A percentile compares a stretch with the other conserved stretches of the same genome.
phyloP scores from a whole-genome alignment of 192 early-diverging fungal genomes.

The Coemansia umbellata region DNA sequence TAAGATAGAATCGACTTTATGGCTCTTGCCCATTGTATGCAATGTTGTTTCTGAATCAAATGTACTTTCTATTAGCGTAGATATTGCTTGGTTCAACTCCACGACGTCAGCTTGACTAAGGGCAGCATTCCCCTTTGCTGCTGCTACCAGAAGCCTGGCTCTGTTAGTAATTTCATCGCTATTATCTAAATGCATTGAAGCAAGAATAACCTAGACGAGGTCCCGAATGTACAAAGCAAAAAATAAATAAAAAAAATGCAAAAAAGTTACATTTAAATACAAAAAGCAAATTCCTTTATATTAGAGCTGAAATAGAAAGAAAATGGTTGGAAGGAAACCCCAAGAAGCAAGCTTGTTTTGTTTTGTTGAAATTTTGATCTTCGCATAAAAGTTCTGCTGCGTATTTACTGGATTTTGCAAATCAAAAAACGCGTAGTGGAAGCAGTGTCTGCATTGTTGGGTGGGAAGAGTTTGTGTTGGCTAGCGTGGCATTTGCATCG shows the following conservation, averaged over 20 bases:
- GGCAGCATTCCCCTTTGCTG: not conserved
- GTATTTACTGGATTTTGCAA: too few relatives aligned
- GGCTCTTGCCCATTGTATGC: not conserved
- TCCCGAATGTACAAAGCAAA: not conserved
- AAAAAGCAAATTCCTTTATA: not conserved
- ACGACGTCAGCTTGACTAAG: not conserved
- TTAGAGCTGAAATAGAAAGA: not conserved
- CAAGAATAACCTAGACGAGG: not conserved
- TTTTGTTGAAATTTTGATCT: too few relatives aligned
- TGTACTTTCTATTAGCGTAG: slow-evolving; percentile 4
- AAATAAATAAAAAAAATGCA: not conserved
- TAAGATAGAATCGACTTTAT: slow-evolving; percentile 4
- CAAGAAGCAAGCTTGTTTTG: too few relatives aligned
- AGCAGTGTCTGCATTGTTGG: too few relatives aligned
- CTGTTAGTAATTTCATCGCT: not conserved
- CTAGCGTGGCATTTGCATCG: too few relatives aligned
- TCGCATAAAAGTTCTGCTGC: too few relatives aligned
- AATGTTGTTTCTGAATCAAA: slow-evolving; percentile 3
- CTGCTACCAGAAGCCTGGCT: slow-evolving; percentile 6
- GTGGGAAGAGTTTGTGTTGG: too few relatives aligned
- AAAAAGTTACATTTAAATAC: not conserved
- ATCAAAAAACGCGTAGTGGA: too few relatives aligned
- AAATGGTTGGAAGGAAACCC: too few relatives aligned
- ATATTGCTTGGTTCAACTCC: slow-evolving; percentile 11
- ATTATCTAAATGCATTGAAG: not conserved